Evolutionary conservation across 371 early-diverging fungal genomes (phyloP).

Genomic region (Mortierella sp.): DNA sequence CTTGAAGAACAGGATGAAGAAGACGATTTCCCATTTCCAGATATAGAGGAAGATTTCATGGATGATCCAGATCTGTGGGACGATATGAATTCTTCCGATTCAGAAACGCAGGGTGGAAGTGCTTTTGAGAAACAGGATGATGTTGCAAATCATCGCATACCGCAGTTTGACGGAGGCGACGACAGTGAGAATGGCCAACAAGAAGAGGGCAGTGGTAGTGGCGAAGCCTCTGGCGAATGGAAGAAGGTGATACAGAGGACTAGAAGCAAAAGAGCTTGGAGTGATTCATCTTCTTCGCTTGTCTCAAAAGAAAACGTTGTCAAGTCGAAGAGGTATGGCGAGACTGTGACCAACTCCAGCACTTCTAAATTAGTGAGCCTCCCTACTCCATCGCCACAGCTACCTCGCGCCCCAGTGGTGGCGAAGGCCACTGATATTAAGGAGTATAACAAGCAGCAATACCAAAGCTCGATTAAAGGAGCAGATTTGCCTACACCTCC

Average conservation of each 20-base stretch:
- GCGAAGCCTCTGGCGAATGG: slow-evolving; percentile 16
- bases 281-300: slow-evolving; percentile 5
- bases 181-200: slow-evolving; percentile 41
- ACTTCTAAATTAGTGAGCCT: background rate
- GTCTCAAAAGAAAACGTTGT: slow-evolving; percentile 5
- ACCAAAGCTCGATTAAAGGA: background rate
- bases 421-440: background rate
- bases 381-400: background rate
- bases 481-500: background rate
- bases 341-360: slow-evolving; percentile 2
- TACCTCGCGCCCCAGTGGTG: background rate
- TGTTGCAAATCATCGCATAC: slow-evolving; percentile 27
- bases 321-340: slow-evolving; percentile 15
- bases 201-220: slow-evolving; percentile 3
- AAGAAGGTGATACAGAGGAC: background rate
- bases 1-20: slow-evolving; percentile 41
- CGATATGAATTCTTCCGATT: slow-evolving; percentile 23
- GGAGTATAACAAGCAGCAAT: background rate
- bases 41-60: slow-evolving; percentile 35
- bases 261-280: slow-evolving; percentile 16
- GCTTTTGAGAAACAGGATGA: background rate
- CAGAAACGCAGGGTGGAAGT: background rate
- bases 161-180: slow-evolving; percentile 68
- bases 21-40: slow-evolving; percentile 29
- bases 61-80: slow-evolving; percentile 36